Evolutionary conservation across 768 basidiomycete genomes (phyloP).

Genomic region (Psilocybe sp.): DNA sequence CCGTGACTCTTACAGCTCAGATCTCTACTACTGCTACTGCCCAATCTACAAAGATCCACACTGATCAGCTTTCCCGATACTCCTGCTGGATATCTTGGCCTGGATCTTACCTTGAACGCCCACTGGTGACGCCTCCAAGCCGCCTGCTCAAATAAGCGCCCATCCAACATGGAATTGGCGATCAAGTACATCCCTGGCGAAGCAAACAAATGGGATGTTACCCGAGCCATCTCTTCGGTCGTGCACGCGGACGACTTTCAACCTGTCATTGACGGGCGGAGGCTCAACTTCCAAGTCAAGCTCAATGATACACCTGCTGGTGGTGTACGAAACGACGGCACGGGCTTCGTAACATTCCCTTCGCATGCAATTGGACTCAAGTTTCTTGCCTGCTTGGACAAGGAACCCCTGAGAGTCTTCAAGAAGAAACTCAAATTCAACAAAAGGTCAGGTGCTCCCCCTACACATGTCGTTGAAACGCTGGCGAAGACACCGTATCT

Average conservation of each 20-base stretch:
- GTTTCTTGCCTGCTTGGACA: slow-evolving; percentile 44
- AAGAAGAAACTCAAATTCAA: slow-evolving; percentile 40
- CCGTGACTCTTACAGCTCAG: too few species aligned
- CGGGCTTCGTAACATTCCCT: slow-evolving; percentile 40
- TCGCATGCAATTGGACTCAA: slow-evolving; percentile 33
- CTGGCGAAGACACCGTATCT: slow-evolving; percentile 56
- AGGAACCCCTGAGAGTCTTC: slow-evolving; percentile 38
- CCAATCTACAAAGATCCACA: too few species aligned
- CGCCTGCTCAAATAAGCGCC: background rate
- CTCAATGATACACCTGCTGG: slow-evolving; percentile 47
- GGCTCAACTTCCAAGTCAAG: slow-evolving; percentile 61
- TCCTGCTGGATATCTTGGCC: too few species aligned
- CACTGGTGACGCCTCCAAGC: too few species aligned
- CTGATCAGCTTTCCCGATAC: too few species aligned
- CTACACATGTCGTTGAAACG: slow-evolving; percentile 22
- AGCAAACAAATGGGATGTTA: slow-evolving; percentile 54
- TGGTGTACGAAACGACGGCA: slow-evolving; percentile 57
- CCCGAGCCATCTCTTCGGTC: slow-evolving; percentile 48
- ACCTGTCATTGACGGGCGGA: slow-evolving; percentile 26
- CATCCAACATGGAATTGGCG: slow-evolving; percentile 31
- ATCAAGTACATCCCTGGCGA: slow-evolving; percentile 35
- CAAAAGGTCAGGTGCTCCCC: slow-evolving; percentile 10
- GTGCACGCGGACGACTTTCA: slow-evolving; percentile 57
- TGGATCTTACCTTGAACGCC: too few species aligned
- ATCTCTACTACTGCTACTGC: too few species aligned